Base-by-base conservation (phyloP, 176 grass and related monocot genomes). In the Triticum aestivum region DNA sequence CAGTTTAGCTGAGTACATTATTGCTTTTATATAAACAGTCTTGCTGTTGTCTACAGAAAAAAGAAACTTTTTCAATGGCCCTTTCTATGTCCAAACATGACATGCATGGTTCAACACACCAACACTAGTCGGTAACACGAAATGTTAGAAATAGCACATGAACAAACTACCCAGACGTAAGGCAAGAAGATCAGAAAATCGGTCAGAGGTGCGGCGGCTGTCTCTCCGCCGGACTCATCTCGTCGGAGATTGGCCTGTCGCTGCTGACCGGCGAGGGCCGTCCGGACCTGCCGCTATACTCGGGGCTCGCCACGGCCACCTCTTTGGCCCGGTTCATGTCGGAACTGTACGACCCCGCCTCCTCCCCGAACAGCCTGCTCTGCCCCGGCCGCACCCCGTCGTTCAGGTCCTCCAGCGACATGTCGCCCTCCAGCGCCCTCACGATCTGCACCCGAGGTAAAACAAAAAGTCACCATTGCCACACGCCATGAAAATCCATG, bases 401-500 rank as follows among this genome's bases (percentile, higher is more conserved):
- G 51, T 89, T 93, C 26, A 95, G 75, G 84, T 93, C 93, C 81
- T 95, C 93, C 18, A 92, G 65, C 27, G 91, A 91, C 71, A 95
- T 69, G 15, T 86, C 89, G 10, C 93, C 93, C 73, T 95, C 89
- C 77, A 95, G 21, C 58, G 93, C 93, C 72, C 89, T 79, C 64
- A 95, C 91, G 52, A 95, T 91, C 89, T 94, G 68, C 83, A 83
- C 51, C 51, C 56, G 18, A 59, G 56, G 56, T 59, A 21, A 61
- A 9, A 18, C 4, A 75, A 45, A 59, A 33, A 0, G 64, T 4
- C 51, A 83, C 32, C 65, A 9, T 24, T 5, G 4, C 15, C 82
- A 24, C 24, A 23, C 26, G 30, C 66, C 41, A 32, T 69, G 80
- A 81, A 30, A 30, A 30, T 14, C 62, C 12, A 0, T 34, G 75